Percentiles rank a stretch among this genome's conserved stretches.
Evolutionary conservation across 2,329 filamentous ascomycete species (phyloP).

Genomic region (Colletotrichum eleusines): DNA sequence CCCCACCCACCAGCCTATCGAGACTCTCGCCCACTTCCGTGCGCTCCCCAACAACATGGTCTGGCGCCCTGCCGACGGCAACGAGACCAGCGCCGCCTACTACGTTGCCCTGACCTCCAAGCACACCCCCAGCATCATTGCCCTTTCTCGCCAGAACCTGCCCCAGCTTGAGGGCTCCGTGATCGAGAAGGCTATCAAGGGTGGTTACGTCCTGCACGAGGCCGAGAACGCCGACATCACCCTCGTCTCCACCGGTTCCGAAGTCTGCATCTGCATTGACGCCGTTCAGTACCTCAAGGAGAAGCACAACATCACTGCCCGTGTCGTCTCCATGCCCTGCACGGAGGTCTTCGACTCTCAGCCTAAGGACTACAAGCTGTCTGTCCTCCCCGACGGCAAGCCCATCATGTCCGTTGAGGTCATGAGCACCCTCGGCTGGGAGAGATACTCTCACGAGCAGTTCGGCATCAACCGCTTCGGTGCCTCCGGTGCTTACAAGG

Average conservation of each 20-base stretch:
- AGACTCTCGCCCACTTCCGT: conserved; percentile 98
- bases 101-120: conserved; percentile 93
- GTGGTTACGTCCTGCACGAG: conserved; percentile 92
- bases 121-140: conserved; percentile 91
- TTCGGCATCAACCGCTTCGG: conserved; percentile 99
- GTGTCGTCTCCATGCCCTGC: conserved; percentile 96
- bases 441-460: conserved; percentile 99
- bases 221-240: conserved; percentile 87
- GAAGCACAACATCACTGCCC: conserved; percentile 87
- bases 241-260: conserved; percentile 93
- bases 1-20: conserved; percentile 98
- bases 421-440: conserved; percentile 98
- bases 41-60: conserved; percentile 99
- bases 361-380: conserved; percentile 93
- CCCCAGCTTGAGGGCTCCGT: conserved; percentile 96
- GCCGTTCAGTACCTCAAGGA: conserved; percentile 92
- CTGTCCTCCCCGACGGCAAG: conserved; percentile 92
- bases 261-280: conserved; percentile 94
- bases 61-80: conserved; percentile 98
- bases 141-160: conserved; percentile 97
- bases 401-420: conserved; percentile 94
- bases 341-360: conserved; percentile 97
- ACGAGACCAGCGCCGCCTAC: conserved; percentile 98
- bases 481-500: conserved; percentile 96
- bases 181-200: conserved; percentile 91